Evolutionary conservation across 1,139 yeast genomes (phyloP).

Genomic region (Geotrichum cucujoidarum): DNA sequence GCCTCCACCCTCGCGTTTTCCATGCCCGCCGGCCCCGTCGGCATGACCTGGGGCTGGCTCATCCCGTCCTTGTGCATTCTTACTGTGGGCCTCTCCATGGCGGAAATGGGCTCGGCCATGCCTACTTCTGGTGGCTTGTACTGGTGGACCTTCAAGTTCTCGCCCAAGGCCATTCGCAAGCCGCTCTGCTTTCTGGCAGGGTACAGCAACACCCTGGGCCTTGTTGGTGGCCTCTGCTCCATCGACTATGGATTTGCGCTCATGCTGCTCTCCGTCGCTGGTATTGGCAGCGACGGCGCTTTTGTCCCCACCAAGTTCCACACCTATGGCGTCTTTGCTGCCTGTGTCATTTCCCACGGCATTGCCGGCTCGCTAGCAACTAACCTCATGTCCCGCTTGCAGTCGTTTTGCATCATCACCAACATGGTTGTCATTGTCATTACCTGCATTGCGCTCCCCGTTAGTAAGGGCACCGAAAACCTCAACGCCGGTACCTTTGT

Average conservation of each 20-base stretch:
- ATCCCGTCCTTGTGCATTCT: slow-evolving; percentile 48
- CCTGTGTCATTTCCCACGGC: slow-evolving; percentile 46
- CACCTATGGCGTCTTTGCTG: slow-evolving; percentile 54
- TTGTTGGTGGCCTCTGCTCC: slow-evolving; percentile 53
- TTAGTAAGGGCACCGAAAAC: slow-evolving; percentile 28
- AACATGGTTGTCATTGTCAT: slow-evolving; percentile 53
- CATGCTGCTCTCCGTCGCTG: slow-evolving; percentile 51
- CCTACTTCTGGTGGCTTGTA: slow-evolving; percentile 67
- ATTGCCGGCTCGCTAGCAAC: slow-evolving; percentile 49
- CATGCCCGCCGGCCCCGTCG: slow-evolving; percentile 53
- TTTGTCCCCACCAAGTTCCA: slow-evolving; percentile 46
- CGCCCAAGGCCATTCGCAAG: slow-evolving; percentile 44
- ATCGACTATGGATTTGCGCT: slow-evolving; percentile 56
- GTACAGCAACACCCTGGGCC: slow-evolving; percentile 53
- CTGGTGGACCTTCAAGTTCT: slow-evolving; percentile 52
- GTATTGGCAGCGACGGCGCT: slow-evolving; percentile 40
- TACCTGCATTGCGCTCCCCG: slow-evolving; percentile 61
- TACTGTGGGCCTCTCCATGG: slow-evolving; percentile 50
- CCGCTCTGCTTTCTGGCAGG: slow-evolving; percentile 55
- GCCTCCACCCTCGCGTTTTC: slow-evolving; percentile 40
- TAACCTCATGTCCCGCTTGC: slow-evolving; percentile 51
- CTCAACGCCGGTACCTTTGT: slow-evolving; percentile 41
- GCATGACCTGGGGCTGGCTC: slow-evolving; percentile 65
- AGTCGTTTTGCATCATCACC: slow-evolving; percentile 53
- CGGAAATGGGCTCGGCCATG: slow-evolving; percentile 59